Evolutionary conservation across 352 stramenopile species (phyloP).

Genomic region (Phytopythium kandeliae): DNA sequence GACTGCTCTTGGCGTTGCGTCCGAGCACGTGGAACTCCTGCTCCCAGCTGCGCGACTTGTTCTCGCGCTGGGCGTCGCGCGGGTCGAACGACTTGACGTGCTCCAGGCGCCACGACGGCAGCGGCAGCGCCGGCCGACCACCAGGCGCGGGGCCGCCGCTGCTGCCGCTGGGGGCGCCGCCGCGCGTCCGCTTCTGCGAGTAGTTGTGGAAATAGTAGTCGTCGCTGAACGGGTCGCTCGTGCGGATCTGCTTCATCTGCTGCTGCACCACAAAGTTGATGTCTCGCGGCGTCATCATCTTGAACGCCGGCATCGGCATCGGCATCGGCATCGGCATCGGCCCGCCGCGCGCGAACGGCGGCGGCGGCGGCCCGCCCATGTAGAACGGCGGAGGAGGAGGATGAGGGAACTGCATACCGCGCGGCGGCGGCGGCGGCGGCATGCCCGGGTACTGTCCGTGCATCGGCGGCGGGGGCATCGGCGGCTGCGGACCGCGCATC

Average conservation of each 20-base stretch:
- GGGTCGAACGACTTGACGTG: slow-evolving; percentile 75
- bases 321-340: slow-evolving; percentile 29
- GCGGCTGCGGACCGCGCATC: slow-evolving; percentile 16
- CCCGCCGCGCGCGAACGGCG: slow-evolving; percentile 16
- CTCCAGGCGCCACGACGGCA: slow-evolving; percentile 81
- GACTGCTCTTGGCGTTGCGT: slow-evolving; percentile 68
- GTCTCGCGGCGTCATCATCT: slow-evolving; percentile 84
- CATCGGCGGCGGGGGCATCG: slow-evolving; percentile 19
- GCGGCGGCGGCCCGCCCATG: slow-evolving; percentile 17
- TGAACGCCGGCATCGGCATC: slow-evolving; percentile 49
- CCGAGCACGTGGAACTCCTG: slow-evolving; percentile 67
- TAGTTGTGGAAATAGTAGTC: slow-evolving; percentile 89
- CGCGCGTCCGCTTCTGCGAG: slow-evolving; percentile 65
- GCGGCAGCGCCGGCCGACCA: slow-evolving; percentile 27
- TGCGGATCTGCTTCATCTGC: slow-evolving; percentile 82
- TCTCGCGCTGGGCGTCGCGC: slow-evolving; percentile 47
- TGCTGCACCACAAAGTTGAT: slow-evolving; percentile 84
- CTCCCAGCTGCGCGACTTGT: slow-evolving; percentile 74
- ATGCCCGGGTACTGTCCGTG: slow-evolving; percentile 29
- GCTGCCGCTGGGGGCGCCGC: slow-evolving; percentile 7
- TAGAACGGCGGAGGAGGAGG: slow-evolving; percentile 7
- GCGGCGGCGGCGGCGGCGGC: slow-evolving; percentile 18
- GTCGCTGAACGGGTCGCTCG: slow-evolving; percentile 84
- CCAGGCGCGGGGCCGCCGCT: slow-evolving; percentile 14
- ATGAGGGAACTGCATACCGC: slow-evolving; percentile 25